phyloP scores from a whole-genome alignment of 441 rosid genomes.

The Lepidium campestre region DNA sequence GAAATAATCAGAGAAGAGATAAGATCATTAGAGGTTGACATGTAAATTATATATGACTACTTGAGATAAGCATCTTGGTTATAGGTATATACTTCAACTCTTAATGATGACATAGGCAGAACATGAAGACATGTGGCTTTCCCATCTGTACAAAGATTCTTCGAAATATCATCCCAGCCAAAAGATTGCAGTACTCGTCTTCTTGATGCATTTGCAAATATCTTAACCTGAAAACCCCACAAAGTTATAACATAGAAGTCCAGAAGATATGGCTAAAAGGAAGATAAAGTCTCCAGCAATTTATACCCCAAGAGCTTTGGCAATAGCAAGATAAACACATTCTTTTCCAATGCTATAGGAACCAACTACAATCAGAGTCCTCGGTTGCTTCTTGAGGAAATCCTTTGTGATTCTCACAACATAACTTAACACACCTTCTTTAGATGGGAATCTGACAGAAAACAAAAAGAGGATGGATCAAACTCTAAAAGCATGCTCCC shows the following conservation, averaged over 20 bases:
- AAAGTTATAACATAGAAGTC: background rate
- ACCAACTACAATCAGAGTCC: constrained; percentile 68
- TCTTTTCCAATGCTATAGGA: constrained; percentile 86
- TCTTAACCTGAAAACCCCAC: constrained; percentile 42
- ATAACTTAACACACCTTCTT: constrained; percentile 61
- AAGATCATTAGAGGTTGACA: constrained; percentile 2
- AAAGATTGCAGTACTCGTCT: constrained; percentile 58
- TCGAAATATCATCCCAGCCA: constrained; percentile 63
- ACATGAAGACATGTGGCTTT: constrained; percentile 66
- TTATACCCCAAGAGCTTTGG: constrained; percentile 69
- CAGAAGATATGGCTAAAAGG: background rate
- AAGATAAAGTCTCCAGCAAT: background rate
- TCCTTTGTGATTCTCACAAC: constrained; percentile 52
- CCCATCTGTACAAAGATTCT: constrained; percentile 53
- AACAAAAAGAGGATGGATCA: background rate
- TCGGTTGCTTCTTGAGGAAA: constrained; percentile 55
- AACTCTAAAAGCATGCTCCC: background rate
- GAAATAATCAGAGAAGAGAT: background rate
- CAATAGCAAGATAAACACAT: constrained; percentile 70
- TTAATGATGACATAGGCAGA: constrained; percentile 64
- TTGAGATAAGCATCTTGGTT: constrained; percentile 5
- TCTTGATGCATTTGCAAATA: constrained; percentile 63
- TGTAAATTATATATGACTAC: background rate
- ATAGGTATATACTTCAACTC: constrained; percentile 45
- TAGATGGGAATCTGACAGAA: constrained; percentile 58